Evolutionary conservation across 2,329 filamentous ascomycete genomes (phyloP).

Genomic region (Calonectria multiphialidica): DNA sequence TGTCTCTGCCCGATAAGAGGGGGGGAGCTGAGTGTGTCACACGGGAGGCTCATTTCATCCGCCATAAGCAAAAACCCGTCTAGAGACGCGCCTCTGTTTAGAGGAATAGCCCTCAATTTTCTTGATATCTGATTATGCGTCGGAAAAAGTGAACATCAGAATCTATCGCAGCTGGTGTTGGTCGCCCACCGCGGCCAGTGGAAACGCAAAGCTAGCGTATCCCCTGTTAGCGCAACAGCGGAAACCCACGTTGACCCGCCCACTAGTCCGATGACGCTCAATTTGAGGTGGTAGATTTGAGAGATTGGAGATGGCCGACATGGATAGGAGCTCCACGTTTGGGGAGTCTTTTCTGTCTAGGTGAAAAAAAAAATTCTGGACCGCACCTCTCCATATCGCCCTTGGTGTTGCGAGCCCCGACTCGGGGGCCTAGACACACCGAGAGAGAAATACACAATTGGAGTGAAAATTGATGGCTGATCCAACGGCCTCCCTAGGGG

Average conservation of each 20-base stretch:
- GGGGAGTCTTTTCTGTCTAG: constrained; percentile 18
- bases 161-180: background rate
- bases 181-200: background rate
- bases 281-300: constrained; percentile 15
- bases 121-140: background rate
- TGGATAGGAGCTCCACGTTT: constrained; percentile 25
- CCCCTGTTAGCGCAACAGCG: constrained; percentile 13
- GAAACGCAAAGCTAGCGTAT: constrained; percentile 30
- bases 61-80: background rate
- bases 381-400: background rate
- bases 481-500: constrained; percentile 2
- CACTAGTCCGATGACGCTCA: constrained; percentile 39
- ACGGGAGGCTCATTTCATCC: background rate
- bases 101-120: background rate
- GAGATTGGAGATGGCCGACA: constrained; percentile 32
- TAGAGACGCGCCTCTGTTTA: background rate
- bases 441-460: background rate
- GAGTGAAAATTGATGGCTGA: background rate
- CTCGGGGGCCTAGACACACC: background rate
- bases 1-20: background rate
- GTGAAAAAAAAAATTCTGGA: background rate
- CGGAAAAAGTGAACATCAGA: background rate
- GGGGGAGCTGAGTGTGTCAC: background rate
- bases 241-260: constrained; percentile 26
- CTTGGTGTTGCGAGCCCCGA: background rate